Evolutionary conservation across 1,284 basidiomycete species (phyloP), one percentile per base, ranked within the genome.

Genomic region (Sporisorium reilianum): DNA sequence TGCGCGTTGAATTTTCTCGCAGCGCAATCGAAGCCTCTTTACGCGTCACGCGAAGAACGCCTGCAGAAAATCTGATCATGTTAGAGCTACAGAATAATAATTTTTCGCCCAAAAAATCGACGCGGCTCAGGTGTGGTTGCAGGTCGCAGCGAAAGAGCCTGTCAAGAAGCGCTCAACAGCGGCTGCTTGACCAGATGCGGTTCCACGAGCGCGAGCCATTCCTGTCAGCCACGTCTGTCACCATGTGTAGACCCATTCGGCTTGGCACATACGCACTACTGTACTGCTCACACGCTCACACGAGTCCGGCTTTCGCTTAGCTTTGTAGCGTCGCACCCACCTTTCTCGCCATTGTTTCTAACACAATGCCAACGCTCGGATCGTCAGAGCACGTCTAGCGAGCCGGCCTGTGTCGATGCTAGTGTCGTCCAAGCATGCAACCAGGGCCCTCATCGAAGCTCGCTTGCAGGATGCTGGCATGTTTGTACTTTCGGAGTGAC

Each of bases 1-100:
- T 11, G 55, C 48, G 57, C 59, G 45, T 34, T 34, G 45, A 22
- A 16, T 40, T 20, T 20, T 5, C 12, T 52, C 18, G 41, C n/a
- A n/a, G n/a, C n/a, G n/a, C n/a, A n/a, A n/a, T n/a, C n/a, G n/a
- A n/a, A n/a, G n/a, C n/a, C 41, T 36, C 48, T 64, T 36, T 64
- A 64, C 55, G 62, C 62, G 62, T 64, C 62, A 64, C 62, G 62
- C 55, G 62, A 45, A 36, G 3, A 11, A 2, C 41, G n/a, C n/a
- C n/a, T 45, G 46, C 41, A 16, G 18, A 46, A 30, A n/a, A 5
- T n/a, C 1, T 18, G 2, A n/a, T 5, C 18, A 10, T 48, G 46
- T 48, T 30, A 48, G 46, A 48, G 26, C 18, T n/a, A n/a, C n/a
- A n/a, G n/a, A n/a, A n/a, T n/a, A n/a, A n/a, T n/a, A n/a, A n/a